Evolutionary conservation across 345 rosid species (phyloP).

Genomic region (Arabidopsis suecica): DNA sequence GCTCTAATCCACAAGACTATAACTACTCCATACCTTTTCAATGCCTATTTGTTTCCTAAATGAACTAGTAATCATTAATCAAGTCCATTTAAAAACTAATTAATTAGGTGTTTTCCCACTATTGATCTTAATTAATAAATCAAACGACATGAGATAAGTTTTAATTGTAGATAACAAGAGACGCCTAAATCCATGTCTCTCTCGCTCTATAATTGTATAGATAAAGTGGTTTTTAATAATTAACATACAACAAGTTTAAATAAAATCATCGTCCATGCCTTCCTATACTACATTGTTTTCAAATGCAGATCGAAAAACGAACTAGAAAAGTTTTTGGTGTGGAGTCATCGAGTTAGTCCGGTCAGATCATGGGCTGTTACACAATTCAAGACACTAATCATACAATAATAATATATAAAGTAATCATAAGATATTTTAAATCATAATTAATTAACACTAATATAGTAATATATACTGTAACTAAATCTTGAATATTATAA

Average conservation of each 20-base stretch:
- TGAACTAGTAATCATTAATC: slow-evolving; percentile 13
- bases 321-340: background rate
- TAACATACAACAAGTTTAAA: background rate
- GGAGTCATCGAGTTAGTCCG: background rate
- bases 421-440: background rate
- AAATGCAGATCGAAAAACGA: background rate
- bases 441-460: background rate
- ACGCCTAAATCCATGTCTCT: background rate
- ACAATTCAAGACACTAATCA: no score
- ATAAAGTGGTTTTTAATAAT: background rate
- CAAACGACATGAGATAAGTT: slow-evolving; percentile 25
- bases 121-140: background rate
- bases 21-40: slow-evolving; percentile 9
- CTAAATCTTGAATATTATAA: background rate
- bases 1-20: slow-evolving; percentile 13
- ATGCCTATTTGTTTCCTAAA: background rate
- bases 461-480: background rate
- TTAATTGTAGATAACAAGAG: slow-evolving; percentile 7
- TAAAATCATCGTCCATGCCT: background rate
- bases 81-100: background rate
- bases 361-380: background rate
- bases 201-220: background rate
- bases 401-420: no score
- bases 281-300: background rate
- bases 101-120: slow-evolving; percentile 26